Percentiles rank a stretch among this genome's conserved stretches.
Conservation (phyloP, 2,329 filamentous ascomycete species). For the Sporothrix mexicana region DNA sequence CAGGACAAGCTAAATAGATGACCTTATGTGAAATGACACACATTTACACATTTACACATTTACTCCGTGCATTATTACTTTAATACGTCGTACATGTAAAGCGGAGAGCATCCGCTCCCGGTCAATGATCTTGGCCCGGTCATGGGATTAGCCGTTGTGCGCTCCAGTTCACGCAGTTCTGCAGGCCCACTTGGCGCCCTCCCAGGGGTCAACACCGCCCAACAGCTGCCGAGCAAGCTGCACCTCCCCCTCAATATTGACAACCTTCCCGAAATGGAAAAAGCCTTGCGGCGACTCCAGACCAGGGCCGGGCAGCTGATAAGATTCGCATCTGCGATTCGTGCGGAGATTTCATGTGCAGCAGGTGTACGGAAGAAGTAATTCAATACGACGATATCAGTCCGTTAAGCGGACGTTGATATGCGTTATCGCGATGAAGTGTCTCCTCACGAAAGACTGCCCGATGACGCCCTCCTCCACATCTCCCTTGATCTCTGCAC, state of each 20-base stretch:
- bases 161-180: no score
- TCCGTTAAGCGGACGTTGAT: neutral
- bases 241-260: neutral
- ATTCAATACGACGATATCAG: neutral
- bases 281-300: neutral
- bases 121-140: neutral
- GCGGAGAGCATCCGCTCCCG: slow-evolving; percentile 9
- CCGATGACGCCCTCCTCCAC: neutral
- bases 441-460: neutral
- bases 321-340: slow-evolving; percentile 18
- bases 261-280: slow-evolving; percentile 24
- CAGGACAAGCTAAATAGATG: neutral
- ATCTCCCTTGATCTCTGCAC: neutral
- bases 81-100: no score
- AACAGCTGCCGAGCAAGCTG: neutral
- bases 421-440: neutral
- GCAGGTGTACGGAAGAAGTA: neutral
- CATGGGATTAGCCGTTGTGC: slow-evolving; percentile 10
- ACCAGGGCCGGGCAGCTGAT: slow-evolving; percentile 3
- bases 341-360: neutral
- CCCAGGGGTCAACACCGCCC: neutral
- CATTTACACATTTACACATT: no score
- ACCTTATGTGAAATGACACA: no score
- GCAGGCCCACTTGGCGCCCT: slow-evolving; percentile 3
- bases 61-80: no score